Evolutionary conservation across 768 basidiomycete species (phyloP).

Genomic region (Macrolepiota fuliginosa): DNA sequence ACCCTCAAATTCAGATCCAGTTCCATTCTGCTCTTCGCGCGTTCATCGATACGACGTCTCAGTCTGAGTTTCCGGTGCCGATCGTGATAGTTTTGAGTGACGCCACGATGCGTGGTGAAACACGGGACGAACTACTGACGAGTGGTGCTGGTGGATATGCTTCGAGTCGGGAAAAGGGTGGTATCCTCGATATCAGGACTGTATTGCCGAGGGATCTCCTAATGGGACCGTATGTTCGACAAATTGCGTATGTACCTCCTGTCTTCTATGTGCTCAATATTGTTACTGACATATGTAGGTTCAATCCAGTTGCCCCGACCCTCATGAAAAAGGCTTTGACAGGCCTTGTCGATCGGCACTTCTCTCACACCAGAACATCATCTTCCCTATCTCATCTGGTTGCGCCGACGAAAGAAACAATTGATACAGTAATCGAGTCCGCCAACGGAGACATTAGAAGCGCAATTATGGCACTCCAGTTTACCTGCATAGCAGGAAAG

Average conservation of each 20-base stretch:
- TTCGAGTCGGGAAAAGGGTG: constrained; percentile 44
- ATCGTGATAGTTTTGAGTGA: constrained; percentile 85
- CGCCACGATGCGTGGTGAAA: constrained; percentile 74
- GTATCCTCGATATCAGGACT: constrained; percentile 58
- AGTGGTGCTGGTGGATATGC: constrained; percentile 18
- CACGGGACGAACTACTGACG: constrained; percentile 43
- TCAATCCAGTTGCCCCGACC: constrained; percentile 90
- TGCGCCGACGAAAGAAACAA: constrained; percentile 57
- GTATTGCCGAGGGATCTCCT: constrained; percentile 71
- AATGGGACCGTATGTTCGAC: constrained; percentile 71
- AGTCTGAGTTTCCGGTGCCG: constrained; percentile 46
- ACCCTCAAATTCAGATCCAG: constrained; percentile 58
- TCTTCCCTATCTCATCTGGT: constrained; percentile 17
- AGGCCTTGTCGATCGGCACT: constrained; percentile 48
- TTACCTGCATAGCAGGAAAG: constrained; percentile 57
- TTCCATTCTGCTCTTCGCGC: constrained; percentile 72
- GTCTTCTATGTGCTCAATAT: background rate
- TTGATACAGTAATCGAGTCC: constrained; percentile 76
- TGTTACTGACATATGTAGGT: constrained; percentile 42
- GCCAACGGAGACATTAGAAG: constrained; percentile 91
- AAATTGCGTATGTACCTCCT: constrained; percentile 60
- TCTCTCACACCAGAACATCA: constrained; percentile 26
- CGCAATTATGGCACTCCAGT: constrained; percentile 91
- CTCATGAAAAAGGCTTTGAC: constrained; percentile 79
- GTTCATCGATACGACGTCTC: constrained; percentile 39